These are phyloP conservation scores for Phytophthora foliorum DNA, from an alignment of 352 stramenopile species.

Conservation along the genomic window DNA sequence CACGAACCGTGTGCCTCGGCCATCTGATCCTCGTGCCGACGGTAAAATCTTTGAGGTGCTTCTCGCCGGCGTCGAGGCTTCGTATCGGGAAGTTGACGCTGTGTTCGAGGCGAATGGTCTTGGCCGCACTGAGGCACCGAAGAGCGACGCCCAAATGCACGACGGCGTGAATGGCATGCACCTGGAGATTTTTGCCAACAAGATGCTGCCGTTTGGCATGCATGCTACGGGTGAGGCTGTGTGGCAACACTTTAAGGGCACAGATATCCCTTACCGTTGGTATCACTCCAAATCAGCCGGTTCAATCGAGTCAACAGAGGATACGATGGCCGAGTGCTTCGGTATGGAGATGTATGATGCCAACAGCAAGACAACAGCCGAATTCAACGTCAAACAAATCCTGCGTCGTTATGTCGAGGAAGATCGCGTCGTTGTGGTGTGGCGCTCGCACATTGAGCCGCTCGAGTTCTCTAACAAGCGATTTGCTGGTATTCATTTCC, in stretches of 20 bases:
- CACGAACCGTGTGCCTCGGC: constrained; percentile 28
- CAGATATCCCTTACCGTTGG: constrained; percentile 40
- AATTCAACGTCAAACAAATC: constrained; percentile 48
- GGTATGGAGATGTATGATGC: constrained; percentile 43
- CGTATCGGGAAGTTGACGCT: constrained; percentile 40
- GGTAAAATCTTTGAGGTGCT: constrained; percentile 41
- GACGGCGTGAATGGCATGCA: constrained; percentile 40
- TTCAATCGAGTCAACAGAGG: constrained; percentile 36
- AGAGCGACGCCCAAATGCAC: constrained; percentile 38
- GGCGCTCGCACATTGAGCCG: constrained; percentile 59
- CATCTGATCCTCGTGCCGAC: constrained; percentile 22
- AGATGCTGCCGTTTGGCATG: constrained; percentile 52
- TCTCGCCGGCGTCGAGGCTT: constrained; percentile 37
- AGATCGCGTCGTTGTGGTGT: constrained; percentile 67
- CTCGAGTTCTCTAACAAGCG: constrained; percentile 60
- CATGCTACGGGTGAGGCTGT: constrained; percentile 43
- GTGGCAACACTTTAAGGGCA: constrained; percentile 53
- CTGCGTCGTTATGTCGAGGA: constrained; percentile 45
- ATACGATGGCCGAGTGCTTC: constrained; percentile 50
- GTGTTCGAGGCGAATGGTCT: constrained; percentile 50
- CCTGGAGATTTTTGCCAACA: constrained; percentile 49
- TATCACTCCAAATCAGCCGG: constrained; percentile 39
- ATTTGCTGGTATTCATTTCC: constrained; percentile 44
- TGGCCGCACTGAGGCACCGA: constrained; percentile 27
- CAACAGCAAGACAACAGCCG: constrained; percentile 40